Percentiles rank a stretch among this genome's conserved stretches.
Conservation (phyloP, 2,329 filamentous ascomycete species). For the Fusarium anguioides region DNA sequence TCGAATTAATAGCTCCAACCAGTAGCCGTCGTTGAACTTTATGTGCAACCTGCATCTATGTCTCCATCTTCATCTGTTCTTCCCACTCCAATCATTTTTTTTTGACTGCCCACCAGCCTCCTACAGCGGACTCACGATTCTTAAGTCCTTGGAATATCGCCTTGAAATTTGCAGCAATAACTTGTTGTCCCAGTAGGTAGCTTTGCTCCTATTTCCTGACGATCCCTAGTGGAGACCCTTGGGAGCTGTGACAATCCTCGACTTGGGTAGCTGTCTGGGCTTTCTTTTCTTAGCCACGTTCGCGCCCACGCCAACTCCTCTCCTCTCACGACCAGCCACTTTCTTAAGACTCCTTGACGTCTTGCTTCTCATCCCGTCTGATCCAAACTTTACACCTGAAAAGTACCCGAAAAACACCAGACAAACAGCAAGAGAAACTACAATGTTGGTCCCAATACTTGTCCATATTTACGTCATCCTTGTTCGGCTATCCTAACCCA, state of each 20-base stretch:
- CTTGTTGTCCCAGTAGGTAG: neutral
- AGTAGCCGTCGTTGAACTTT: constrained; percentile 20
- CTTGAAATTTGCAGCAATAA: neutral
- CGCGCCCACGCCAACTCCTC: constrained; percentile 8
- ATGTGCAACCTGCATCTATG: constrained; percentile 19
- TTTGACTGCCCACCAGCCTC: constrained; percentile 22
- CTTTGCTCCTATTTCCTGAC: neutral
- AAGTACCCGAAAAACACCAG: neutral
- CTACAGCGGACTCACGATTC: constrained; percentile 4
- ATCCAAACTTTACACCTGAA: neutral
- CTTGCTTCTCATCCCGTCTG: constrained; percentile 7
- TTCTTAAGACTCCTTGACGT: constrained; percentile 9
- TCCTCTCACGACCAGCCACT: constrained; percentile 33
- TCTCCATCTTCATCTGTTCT: constrained; percentile 30
- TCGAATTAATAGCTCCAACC: constrained; percentile 25
- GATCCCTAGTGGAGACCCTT: constrained; percentile 11
- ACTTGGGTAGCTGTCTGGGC: constrained; percentile 4
- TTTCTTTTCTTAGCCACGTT: constrained; percentile 13
- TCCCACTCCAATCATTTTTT: constrained; percentile 18
- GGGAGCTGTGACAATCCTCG: constrained; percentile 7
- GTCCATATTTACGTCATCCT: constrained; percentile 21
- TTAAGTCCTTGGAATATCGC: neutral
- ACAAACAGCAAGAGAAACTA: constrained; percentile 11
- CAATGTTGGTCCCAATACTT: constrained; percentile 36
- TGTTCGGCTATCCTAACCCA: constrained; percentile 30